Base-by-base conservation (phyloP, 2,329 filamentous ascomycete species). In the Apiospora saccharicola region DNA sequence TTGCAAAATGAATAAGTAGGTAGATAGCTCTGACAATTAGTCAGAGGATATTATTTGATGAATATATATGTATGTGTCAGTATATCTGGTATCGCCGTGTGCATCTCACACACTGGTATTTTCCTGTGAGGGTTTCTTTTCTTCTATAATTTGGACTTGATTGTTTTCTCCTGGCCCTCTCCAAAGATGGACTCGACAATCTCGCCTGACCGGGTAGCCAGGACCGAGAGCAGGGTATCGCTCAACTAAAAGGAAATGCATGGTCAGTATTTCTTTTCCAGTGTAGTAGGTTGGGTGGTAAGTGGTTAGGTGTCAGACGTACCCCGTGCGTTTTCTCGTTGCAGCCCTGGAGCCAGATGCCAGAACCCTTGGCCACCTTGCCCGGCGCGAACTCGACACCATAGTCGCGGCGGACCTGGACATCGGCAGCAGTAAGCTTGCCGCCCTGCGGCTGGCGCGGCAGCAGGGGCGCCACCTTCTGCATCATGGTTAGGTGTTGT, bases 331-430 rank as follows among this genome's bases (percentile, higher is more conserved):
- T 97, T 74, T 88, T 90, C 85, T 98, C 95, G 81, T 95, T 97
- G 85, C 95, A 98, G 44, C 96, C 96, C 82, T 98, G 96, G 77
- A 98, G 86, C 92, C 94, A 98, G 72, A 98, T 87, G 4, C 95
- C 95, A 19, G 94, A 92, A 64, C 91, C 90, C 0, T 87, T 80
- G n/a, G 90, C 88, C 46, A 98, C 92, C 68, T 89, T 87, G 43
- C 89, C 91, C 1, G 89, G 84, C 68, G 89, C 87, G 80, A 97
- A 94, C 72, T 91, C 85, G 68, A 98, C 90, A 70, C 88, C 88
- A 82, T 98, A 98, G 81, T 98, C 90, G 70, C 96, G 89, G 44
- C 87, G 86, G 1, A 98, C 93, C 22, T 72, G 75, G 19, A 80
- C 72, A 7, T 75, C 70, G 2, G 77, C 78, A 10, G 87, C 86